phyloP scores from a whole-genome alignment of 768 basidiomycete species.

The Leccinum disarticulatum region DNA sequence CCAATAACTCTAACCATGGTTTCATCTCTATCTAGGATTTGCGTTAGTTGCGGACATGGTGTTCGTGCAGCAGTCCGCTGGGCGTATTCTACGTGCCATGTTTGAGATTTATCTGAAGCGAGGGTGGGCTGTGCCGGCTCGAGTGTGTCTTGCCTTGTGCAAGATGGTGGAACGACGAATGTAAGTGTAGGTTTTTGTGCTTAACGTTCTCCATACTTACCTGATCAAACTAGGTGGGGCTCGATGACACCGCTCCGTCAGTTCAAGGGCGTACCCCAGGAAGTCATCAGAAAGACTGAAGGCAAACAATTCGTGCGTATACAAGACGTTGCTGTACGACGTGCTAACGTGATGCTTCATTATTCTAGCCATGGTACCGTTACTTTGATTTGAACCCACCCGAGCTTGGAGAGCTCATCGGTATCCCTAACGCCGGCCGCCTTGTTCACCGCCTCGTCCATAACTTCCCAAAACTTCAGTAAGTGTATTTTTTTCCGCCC shows the following conservation, averaged over 20 bases:
- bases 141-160: conserved; percentile 88
- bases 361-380: conserved; percentile 82
- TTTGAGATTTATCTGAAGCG: conserved; percentile 97
- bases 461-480: conserved; percentile 94
- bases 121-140: conserved; percentile 95
- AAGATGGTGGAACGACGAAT: conserved; percentile 95
- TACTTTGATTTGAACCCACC: conserved; percentile 92
- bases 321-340: not conserved
- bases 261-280: no score
- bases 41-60: conserved; percentile 92
- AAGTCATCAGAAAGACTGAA: conserved; percentile 89
- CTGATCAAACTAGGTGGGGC: no score
- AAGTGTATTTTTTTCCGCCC: conserved; percentile 26
- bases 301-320: conserved; percentile 90
- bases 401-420: conserved; percentile 94
- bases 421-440: conserved; percentile 89
- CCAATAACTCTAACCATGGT: not conserved
- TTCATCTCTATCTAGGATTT: conserved; percentile 48
- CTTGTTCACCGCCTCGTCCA: conserved; percentile 93
- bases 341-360: not conserved
- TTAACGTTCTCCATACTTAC: no score
- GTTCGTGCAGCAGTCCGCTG: conserved; percentile 96
- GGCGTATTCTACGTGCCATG: conserved; percentile 93
- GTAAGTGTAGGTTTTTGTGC: no score
- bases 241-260: no score